These are phyloP conservation scores for Populus tremula DNA, from an alignment of 345 rosid species.

Conservation along the genomic window DNA sequence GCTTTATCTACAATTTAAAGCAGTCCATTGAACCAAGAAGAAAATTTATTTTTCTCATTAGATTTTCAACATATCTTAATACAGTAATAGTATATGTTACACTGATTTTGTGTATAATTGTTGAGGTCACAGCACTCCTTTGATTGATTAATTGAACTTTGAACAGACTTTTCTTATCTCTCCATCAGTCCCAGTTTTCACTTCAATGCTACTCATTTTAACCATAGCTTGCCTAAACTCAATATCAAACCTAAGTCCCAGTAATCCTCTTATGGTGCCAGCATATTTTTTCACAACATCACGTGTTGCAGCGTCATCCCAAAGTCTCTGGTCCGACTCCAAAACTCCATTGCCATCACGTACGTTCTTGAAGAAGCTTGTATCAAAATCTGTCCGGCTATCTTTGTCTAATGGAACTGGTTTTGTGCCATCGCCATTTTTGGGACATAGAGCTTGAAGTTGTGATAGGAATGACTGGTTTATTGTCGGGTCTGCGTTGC, in stretches of 20 bases:
- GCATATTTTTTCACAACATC: slow-evolving; percentile 47
- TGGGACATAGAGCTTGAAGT: slow-evolving; percentile 58
- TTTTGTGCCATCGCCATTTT: slow-evolving; percentile 51
- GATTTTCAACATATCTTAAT: too few species aligned
- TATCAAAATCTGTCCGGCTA: slow-evolving; percentile 52
- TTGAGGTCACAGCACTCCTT: background rate
- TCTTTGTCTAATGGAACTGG: slow-evolving; percentile 56
- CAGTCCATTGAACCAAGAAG: too few species aligned
- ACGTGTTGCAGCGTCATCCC: slow-evolving; percentile 52
- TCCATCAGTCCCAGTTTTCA: slow-evolving; percentile 59
- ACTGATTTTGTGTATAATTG: too few species aligned
- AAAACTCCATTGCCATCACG: slow-evolving; percentile 59
- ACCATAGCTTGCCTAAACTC: slow-evolving; percentile 68
- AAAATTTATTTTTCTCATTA: too few species aligned
- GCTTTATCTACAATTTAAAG: too few species aligned
- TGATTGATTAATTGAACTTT: slow-evolving; percentile 39
- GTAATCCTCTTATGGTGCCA: slow-evolving; percentile 50
- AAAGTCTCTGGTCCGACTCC: slow-evolving; percentile 77
- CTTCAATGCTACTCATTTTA: slow-evolving; percentile 69
- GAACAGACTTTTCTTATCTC: slow-evolving; percentile 71
- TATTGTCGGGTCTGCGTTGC: slow-evolving; percentile 63
- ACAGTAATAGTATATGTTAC: background rate
- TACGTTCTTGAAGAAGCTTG: slow-evolving; percentile 54
- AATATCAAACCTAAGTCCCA: slow-evolving; percentile 55
- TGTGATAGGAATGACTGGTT: slow-evolving; percentile 50